These are phyloP conservation scores for Candida anglica DNA, from an alignment of 805 yeast species.

Conservation along the genomic window DNA sequence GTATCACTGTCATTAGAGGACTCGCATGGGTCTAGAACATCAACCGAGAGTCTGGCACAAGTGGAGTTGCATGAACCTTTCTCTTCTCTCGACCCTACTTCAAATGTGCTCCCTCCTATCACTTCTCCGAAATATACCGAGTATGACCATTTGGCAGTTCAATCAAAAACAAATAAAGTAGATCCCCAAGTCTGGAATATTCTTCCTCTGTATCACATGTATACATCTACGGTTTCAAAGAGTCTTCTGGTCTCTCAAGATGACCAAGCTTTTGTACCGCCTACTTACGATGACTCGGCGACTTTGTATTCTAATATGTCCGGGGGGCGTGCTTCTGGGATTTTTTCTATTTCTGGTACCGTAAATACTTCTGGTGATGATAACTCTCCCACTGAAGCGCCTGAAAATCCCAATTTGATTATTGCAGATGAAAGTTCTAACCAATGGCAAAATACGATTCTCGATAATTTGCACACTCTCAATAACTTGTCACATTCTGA, in stretches of 20 bases:
- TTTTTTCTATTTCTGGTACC: not conserved
- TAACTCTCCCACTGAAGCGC: conserved; percentile 5
- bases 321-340: no score
- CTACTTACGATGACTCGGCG: conserved; percentile 12
- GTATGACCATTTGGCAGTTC: no score
- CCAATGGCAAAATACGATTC: conserved; percentile 34
- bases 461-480: conserved; percentile 33
- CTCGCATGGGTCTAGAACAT: no score
- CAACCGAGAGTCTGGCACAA: no score
- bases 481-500: conserved; percentile 26
- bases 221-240: conserved; percentile 13
- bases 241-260: conserved; percentile 10
- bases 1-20: no score
- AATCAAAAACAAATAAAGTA: no score
- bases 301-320: conserved; percentile 1
- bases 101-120: no score
- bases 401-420: conserved; percentile 17
- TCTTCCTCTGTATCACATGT: conserved; percentile 38
- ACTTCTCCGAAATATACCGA: no score
- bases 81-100: no score
- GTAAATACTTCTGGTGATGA: not conserved
- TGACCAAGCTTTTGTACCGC: conserved; percentile 17
- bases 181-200: conserved; percentile 36
- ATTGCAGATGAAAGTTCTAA: conserved; percentile 31
- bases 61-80: no score